Evolutionary conservation across 352 stramenopile species (phyloP), one percentile per base, ranked within the genome.

Genomic region (Bremia lactucae): DNA sequence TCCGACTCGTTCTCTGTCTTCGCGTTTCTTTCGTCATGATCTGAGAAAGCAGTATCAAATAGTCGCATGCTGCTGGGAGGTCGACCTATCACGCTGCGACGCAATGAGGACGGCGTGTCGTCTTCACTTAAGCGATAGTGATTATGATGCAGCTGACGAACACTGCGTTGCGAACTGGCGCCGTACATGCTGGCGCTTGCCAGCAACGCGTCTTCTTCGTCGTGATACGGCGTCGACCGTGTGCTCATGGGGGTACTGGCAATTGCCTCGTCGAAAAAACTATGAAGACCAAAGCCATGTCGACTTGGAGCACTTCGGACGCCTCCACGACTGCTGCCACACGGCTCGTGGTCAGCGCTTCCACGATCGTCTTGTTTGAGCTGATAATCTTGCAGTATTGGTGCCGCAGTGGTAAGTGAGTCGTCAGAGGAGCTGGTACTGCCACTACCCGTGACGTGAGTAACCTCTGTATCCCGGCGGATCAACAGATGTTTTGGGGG

Each of bases 401-500:
- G n/a, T n/a, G n/a, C n/a, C n/a, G n/a, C n/a, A n/a, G n/a, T n/a
- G n/a, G 78, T 68, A 20, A 55, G 61, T 10, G 50, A 52, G 9
- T 48, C 55, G 13, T 65, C 64, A 4, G 67, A 79, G 29, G 64
- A 70, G 31, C 66, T 72, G 20, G 46, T 62, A 36, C 56, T 72
- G 8, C 60, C 66, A 39, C 63, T 74, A 13, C 67, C 60, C 0
- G 63, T n/a, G n/a, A n/a, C n/a, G n/a, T n/a, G 72, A 1, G 57
- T 46, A 14, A 61, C 56, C 42, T 62, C 81, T 13, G 33, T 49
- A 16, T 83, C 72, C 42, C 55, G 83, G 20, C 74, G 74, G 48
- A 89, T 87, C 10, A 80, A 35, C 6, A 91, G 34, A 42, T 91
- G 72, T 54, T 83, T 81, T 46, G 70, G 74, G 3, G 78, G 76